Base-by-base conservation (phyloP, 2,329 filamentous ascomycete genomes). In the Trichoderma aggressivum region DNA sequence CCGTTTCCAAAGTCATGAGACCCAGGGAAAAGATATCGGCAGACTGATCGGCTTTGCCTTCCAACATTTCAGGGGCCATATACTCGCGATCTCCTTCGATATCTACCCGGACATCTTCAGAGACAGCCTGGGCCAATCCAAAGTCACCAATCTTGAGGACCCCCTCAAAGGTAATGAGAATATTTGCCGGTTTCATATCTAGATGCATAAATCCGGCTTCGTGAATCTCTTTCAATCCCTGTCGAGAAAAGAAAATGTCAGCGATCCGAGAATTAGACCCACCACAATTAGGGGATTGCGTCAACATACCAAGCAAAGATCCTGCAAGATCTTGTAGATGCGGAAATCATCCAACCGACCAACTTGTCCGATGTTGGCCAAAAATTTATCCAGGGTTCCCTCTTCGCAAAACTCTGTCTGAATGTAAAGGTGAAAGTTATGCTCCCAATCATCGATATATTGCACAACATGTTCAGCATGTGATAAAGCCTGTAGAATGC, bases 321-420 rank as follows among this genome's bases (percentile, higher is more conserved):
- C 96, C 55, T 97, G 88, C 76, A 98, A 84, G 71, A 98, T 95
- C 84, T 99, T 99, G 94, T 96, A 99, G 80, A 98, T 98, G 73
- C 96, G 89, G 82, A 99, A 99, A 80, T 98, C 96, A 81, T 99
- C 96, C 74, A 99, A 83, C 75, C 95, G 89, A 60, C 94, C 94
- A 79, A 92, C 94, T 73, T 91, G 87, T 28, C 96, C 96, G 72
- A 94, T 89, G 71, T 92, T 89, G n/a, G 89, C 87, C 34, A 99
- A 86, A 79, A 98, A 99, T 18, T 90, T 87, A 79, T 97, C 92
- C 56, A 99, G 84, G 72, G 93, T 97, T 18, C 96, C 96, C 79
- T 97, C 94, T 79, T 98, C 94, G 78, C 96, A 99, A 79, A 91
- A 98, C 78, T 99, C 96, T 0, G 95, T 98, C 83, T 98, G 95